Percentiles rank a stretch among this genome's conserved stretches.
Evolutionary conservation across 2,329 filamentous ascomycete genomes (phyloP).

Genomic region (Periglandula ipomoeae): DNA sequence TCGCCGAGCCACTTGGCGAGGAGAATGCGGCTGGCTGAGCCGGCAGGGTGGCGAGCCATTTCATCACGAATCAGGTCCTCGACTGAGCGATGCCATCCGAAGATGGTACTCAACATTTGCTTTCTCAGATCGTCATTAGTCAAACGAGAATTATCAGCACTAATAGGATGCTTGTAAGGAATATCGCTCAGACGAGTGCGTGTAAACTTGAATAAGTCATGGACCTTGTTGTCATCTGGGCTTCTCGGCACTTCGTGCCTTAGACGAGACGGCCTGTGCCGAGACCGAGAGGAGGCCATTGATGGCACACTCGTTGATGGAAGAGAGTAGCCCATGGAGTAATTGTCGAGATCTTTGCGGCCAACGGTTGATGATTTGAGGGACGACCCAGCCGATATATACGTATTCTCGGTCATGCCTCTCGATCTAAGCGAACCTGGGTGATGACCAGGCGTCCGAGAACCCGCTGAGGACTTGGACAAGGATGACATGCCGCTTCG

Average conservation of each 20-base stretch:
- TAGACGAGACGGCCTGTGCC: conserved; percentile 55
- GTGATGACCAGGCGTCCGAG: conserved; percentile 40
- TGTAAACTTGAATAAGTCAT: conserved; percentile 81
- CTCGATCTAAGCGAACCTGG: conserved; percentile 43
- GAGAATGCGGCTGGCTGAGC: conserved; percentile 71
- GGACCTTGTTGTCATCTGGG: conserved; percentile 59
- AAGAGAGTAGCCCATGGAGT: conserved; percentile 39
- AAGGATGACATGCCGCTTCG: conserved; percentile 52
- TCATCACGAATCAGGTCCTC: conserved; percentile 78
- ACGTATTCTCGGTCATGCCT: conserved; percentile 53
- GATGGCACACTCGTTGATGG: conserved; percentile 30
- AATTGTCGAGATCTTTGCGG: conserved; percentile 36
- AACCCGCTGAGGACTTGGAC: conserved; percentile 45
- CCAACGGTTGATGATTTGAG: conserved; percentile 25
- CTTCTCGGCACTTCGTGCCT: conserved; percentile 74
- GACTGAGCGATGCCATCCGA: conserved; percentile 86
- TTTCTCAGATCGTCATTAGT: conserved; percentile 72
- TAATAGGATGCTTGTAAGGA: conserved; percentile 63
- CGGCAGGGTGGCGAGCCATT: conserved; percentile 60
- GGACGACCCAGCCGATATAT: conserved; percentile 56
- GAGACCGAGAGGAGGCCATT: conserved; percentile 37
- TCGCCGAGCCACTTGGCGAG: conserved; percentile 91
- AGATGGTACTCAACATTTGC: conserved; percentile 90
- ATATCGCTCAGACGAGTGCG: conserved; percentile 74
- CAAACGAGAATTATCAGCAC: conserved; percentile 46